Evolutionary conservation across 2,329 filamentous ascomycete species (phyloP).

Genomic region (Pestalotiopsis sp.): DNA sequence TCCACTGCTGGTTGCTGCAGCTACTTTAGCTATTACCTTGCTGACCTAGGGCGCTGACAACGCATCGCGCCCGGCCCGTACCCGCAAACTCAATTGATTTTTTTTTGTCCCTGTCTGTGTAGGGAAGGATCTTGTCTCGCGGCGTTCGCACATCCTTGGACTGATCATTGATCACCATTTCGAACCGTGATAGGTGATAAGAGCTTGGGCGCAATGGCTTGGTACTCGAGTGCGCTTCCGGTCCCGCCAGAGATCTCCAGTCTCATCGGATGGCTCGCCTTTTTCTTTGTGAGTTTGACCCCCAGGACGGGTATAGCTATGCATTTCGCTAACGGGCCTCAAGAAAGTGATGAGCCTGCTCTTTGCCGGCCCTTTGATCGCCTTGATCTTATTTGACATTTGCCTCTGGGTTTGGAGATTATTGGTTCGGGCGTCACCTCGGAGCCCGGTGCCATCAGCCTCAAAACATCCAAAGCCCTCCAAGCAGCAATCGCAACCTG

Average conservation of each 20-base stretch:
- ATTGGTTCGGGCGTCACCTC: slow-evolving; percentile 27
- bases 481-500: not conserved
- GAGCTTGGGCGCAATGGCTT: slow-evolving; percentile 20
- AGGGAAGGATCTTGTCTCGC: not conserved
- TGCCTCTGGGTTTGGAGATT: slow-evolving; percentile 55
- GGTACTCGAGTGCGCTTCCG: slow-evolving; percentile 24
- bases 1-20: slow-evolving; percentile 4
- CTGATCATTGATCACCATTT: not conserved
- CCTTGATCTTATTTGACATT: slow-evolving; percentile 54
- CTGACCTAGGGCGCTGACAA: not conserved
- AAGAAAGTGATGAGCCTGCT: slow-evolving; percentile 41
- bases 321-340: not conserved
- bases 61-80: not conserved
- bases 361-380: slow-evolving; percentile 47
- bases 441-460: not conserved
- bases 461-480: not conserved
- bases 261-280: slow-evolving; percentile 32
- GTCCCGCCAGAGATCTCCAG: slow-evolving; percentile 27
- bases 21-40: not conserved
- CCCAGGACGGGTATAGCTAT: not conserved
- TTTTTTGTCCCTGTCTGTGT: not conserved
- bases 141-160: not conserved
- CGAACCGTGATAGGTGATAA: slow-evolving; percentile 14
- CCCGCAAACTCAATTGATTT: not conserved
- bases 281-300: slow-evolving; percentile 31